phyloP scores from a whole-genome alignment of 768 basidiomycete species.

The Hydnum rufescens region DNA sequence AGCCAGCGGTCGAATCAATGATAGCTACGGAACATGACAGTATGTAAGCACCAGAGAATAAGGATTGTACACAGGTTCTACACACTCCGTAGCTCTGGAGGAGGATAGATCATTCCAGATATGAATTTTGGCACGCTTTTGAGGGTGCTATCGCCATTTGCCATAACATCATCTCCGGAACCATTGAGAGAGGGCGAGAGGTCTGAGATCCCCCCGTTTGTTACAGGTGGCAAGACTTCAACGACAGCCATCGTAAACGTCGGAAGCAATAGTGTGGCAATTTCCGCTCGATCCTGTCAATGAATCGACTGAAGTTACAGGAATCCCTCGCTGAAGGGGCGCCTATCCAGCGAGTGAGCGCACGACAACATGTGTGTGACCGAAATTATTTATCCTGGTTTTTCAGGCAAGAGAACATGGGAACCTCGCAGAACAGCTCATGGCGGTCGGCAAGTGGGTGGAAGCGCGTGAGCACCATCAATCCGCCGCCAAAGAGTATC shows the following conservation, averaged over 20 bases:
- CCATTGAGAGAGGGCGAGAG: too few relatives aligned
- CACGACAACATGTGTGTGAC: too few relatives aligned
- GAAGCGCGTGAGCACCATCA: neutral
- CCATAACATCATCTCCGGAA: too few relatives aligned
- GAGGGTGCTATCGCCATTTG: too few relatives aligned
- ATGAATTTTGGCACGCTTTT: neutral
- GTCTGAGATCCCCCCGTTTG: too few relatives aligned
- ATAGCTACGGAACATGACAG: constrained; percentile 34
- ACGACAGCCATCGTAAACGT: too few relatives aligned
- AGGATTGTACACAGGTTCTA: neutral
- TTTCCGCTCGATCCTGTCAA: too few relatives aligned
- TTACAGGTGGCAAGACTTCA: too few relatives aligned
- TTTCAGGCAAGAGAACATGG: neutral
- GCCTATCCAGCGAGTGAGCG: too few relatives aligned
- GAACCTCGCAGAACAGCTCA: neutral
- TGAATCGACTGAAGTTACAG: too few relatives aligned
- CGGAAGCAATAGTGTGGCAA: too few relatives aligned
- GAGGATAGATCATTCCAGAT: constrained; percentile 7
- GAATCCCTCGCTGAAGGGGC: neutral
- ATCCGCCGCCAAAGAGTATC: neutral
- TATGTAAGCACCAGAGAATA: neutral
- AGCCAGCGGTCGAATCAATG: constrained; percentile 84
- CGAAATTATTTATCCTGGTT: neutral
- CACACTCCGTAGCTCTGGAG: constrained; percentile 11
- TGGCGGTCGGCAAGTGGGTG: neutral